These are phyloP conservation scores for Kodamaea alishanica DNA, from an alignment of 1,139 yeast species.

Conservation along the genomic window DNA sequence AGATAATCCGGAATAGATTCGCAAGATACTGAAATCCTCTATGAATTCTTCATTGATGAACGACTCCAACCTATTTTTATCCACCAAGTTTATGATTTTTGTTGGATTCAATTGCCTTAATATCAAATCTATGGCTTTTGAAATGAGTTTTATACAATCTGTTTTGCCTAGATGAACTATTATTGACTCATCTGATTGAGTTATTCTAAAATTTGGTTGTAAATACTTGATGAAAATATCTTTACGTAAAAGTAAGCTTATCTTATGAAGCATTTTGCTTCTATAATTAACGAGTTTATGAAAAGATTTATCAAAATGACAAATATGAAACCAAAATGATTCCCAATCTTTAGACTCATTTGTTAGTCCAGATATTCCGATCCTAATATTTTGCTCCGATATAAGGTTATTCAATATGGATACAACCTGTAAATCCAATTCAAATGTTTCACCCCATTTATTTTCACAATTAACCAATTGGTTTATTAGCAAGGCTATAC, in stretches of 20 bases:
- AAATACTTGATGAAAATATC: slow-evolving; percentile 12
- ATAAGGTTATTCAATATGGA: slow-evolving; percentile 6
- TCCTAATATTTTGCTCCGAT: slow-evolving; percentile 8
- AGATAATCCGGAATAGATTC: slow-evolving; percentile 25
- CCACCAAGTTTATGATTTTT: slow-evolving; percentile 1
- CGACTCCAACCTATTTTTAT: slow-evolving; percentile 1
- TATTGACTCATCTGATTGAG: not conserved
- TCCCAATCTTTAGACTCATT: slow-evolving; percentile 15
- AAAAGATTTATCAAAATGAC: slow-evolving; percentile 23
- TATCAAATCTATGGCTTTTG: slow-evolving; percentile 3
- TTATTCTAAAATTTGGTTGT: slow-evolving; percentile 3
- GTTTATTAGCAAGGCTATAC: too few relatives aligned
- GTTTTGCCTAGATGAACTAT: not conserved
- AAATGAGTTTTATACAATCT: slow-evolving; percentile 4
- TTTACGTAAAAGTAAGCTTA: slow-evolving; percentile 11
- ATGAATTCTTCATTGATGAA: slow-evolving; percentile 12
- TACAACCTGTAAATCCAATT: too few relatives aligned
- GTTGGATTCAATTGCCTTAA: slow-evolving; percentile 1
- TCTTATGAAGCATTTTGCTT: slow-evolving; percentile 8
- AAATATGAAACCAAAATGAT: slow-evolving; percentile 24
- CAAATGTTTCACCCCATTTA: too few relatives aligned
- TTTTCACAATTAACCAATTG: too few relatives aligned
- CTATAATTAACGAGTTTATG: slow-evolving; percentile 16
- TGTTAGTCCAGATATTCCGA: slow-evolving; percentile 5
- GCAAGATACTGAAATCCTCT: slow-evolving; percentile 28